Evolutionary conservation across 345 rosid species (phyloP).

Genomic region (Populus euphratica): DNA sequence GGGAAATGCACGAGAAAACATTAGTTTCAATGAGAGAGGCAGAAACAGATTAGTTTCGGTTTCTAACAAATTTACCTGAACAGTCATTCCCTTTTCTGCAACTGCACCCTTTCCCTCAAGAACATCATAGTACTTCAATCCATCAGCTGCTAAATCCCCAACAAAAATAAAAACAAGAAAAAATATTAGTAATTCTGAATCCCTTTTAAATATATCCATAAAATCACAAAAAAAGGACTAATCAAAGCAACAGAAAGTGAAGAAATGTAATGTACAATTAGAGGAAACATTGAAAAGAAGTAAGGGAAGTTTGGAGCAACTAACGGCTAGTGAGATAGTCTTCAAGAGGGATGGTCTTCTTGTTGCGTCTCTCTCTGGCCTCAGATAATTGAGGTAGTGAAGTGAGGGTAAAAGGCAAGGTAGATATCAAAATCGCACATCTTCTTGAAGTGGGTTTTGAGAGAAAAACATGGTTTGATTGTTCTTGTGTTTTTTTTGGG

Average conservation of each 20-base stretch:
- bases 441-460: constrained; percentile 60
- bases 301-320: constrained; percentile 10
- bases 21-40: neutral
- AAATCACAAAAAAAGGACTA: no score
- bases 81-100: constrained; percentile 71
- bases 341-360: constrained; percentile 62
- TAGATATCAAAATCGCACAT: constrained; percentile 41
- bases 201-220: neutral
- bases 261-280: neutral
- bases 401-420: constrained; percentile 43
- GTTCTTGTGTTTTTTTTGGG: constrained; percentile 16
- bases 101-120: constrained; percentile 75
- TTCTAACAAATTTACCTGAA: constrained; percentile 45
- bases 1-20: neutral
- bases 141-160: constrained; percentile 51
- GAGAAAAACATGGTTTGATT: constrained; percentile 23
- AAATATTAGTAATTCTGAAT: neutral
- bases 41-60: neutral
- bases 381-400: constrained; percentile 47
- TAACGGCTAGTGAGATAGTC: constrained; percentile 62
- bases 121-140: constrained; percentile 78
- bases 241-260: no score
- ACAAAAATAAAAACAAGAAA: neutral
- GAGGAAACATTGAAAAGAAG: constrained; percentile 4
- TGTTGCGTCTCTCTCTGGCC: constrained; percentile 81